Evolutionary conservation across 2,329 filamentous ascomycete genomes (phyloP), one percentile per base, ranked within the genome.

Genomic region (Leptographium radiaticola): DNA sequence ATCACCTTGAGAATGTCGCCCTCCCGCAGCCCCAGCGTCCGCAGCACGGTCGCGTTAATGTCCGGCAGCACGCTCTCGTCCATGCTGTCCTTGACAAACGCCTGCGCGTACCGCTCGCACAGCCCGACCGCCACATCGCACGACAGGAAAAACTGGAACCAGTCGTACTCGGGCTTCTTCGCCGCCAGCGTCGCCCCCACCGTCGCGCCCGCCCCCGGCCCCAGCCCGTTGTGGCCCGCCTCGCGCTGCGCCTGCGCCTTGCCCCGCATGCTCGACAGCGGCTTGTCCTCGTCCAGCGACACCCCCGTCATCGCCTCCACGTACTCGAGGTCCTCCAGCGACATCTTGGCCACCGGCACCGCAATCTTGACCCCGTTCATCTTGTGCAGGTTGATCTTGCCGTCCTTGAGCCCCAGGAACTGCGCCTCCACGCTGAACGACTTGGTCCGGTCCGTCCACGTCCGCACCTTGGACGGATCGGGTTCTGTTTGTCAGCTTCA

Each of bases 321-420:
- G 63, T 94, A 97, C 69, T 96, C 91, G 42, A 98, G 75, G 69
- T 98, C 93, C 64, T 91, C 87, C 44, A 89, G 77, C 1, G 91
- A 94, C 93, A 98, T 98, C 67, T 98, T 98, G 42, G 82, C 75
- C 33, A 97, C 81, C 2, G 93, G 93, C 5, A 98, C 93, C 10
- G 93, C 93, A 68, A 98, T 98, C 70, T 97, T 97, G 62, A 98
- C 89, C 40, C 93, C 93, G 65, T 98, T 98, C 70, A 89, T 79
- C 72, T 98, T 98, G 74, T 98, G 93, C 25, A 98, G 75, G 68
- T 98, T 94, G 60, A 98, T 94, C 69, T 97, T 97, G 59, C 90
- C 89, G 65, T 97, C 93, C 66, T 89, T 89, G 52, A 97, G 77
- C 33, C 89, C 91, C 51, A 98, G 81, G 64, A 97, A 98, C 66